A percentile compares a stretch with the other conserved stretches of the same genome.
These are phyloP conservation scores for Exophiala bonariae DNA, from an alignment of 2,329 filamentous ascomycete genomes.

Conservation along the genomic window DNA sequence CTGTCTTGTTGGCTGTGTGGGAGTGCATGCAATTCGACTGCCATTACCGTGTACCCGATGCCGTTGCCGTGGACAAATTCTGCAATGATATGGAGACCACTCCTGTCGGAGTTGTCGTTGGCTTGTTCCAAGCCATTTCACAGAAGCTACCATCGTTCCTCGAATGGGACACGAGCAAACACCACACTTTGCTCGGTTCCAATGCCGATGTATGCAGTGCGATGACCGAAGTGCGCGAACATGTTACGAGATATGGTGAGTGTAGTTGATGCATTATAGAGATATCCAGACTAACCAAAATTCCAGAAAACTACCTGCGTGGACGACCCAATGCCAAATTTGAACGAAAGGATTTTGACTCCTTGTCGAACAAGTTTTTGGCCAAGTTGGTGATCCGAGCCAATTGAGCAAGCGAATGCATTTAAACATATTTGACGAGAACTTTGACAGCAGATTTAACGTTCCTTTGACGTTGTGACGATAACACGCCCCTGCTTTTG, in stretches of 20 bases:
- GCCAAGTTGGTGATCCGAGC: conserved; percentile 95
- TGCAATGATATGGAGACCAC: conserved; percentile 96
- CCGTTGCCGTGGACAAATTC: conserved; percentile 85
- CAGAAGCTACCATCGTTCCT: conserved; percentile 91
- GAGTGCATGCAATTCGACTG: conserved; percentile 99
- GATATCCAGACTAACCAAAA: conserved; percentile 42
- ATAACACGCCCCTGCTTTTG: conserved; percentile 16
- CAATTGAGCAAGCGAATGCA: conserved; percentile 12
- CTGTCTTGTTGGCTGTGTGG: conserved; percentile 91
- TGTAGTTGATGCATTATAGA: conserved; percentile 15
- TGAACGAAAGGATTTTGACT: conserved; percentile 90
- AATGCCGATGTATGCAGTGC: conserved; percentile 91
- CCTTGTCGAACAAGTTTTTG: conserved; percentile 93
- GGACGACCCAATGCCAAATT: conserved; percentile 78
- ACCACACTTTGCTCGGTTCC: conserved; percentile 86
- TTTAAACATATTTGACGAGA: conserved; percentile 4
- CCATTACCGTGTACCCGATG: conserved; percentile 89
- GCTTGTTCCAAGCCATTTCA: conserved; percentile 95
- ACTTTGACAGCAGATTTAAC: conserved; percentile 16
- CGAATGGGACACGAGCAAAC: conserved; percentile 91
- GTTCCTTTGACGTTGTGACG: conserved; percentile 21
- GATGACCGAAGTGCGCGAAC: conserved; percentile 91
- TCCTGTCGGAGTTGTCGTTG: conserved; percentile 92
- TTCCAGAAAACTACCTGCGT: conserved; percentile 81
- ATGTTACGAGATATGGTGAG: conserved; percentile 93